phyloP scores from a whole-genome alignment of 495 filamentous ascomycete genomes.

The Talaromyces nanjingensis region DNA sequence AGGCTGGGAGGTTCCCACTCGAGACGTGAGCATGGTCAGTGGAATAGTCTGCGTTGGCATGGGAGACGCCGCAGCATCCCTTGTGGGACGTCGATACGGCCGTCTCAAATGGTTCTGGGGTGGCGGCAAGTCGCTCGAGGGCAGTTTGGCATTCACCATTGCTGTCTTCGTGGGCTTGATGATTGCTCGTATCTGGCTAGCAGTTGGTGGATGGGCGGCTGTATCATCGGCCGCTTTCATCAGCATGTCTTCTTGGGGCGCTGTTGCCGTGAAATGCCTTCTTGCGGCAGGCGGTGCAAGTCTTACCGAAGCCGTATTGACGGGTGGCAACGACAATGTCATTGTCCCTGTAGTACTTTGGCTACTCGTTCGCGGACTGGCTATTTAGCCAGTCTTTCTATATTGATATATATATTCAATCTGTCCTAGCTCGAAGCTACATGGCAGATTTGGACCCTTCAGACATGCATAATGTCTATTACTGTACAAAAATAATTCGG shows the following conservation, averaged over 20 bases:
- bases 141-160: constrained; percentile 73
- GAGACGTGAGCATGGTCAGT: constrained; percentile 80
- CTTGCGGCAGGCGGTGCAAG: constrained; percentile 74
- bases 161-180: constrained; percentile 72
- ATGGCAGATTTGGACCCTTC: neutral
- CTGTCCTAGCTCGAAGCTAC: neutral
- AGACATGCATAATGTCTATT: neutral
- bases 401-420: neutral
- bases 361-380: constrained; percentile 75
- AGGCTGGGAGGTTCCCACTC: constrained; percentile 64
- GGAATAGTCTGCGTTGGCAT: constrained; percentile 92
- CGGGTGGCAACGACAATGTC: constrained; percentile 98
- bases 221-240: neutral
- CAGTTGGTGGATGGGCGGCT: constrained; percentile 60
- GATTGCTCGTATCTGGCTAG: constrained; percentile 68
- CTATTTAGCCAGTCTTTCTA: constrained; percentile 42
- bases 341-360: constrained; percentile 93
- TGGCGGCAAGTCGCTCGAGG: constrained; percentile 91
- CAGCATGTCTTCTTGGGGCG: constrained; percentile 29
- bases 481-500: neutral
- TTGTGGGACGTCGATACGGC: constrained; percentile 84
- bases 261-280: constrained; percentile 49
- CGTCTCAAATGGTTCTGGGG: constrained; percentile 92
- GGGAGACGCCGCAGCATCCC: constrained; percentile 89
- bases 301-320: constrained; percentile 89